phyloP scores from a whole-genome alignment of 2,329 filamentous ascomycete genomes.

The Helotiales sp. region DNA sequence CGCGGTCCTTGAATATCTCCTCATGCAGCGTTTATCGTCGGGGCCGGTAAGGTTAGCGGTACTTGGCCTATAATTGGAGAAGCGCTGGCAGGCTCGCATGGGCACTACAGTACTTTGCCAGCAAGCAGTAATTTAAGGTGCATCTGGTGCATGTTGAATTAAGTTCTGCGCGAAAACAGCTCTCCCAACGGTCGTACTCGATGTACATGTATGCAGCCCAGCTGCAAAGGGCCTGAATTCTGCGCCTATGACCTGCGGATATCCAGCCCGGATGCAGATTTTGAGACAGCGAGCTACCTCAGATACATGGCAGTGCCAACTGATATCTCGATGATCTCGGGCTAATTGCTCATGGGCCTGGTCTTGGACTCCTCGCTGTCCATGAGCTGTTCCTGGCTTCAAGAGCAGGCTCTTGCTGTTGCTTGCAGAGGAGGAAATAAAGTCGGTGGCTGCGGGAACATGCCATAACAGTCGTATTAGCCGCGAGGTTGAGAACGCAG shows the following conservation, averaged over 20 bases:
- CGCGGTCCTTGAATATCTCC: slow-evolving; percentile 7
- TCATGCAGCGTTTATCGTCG: slow-evolving; percentile 6
- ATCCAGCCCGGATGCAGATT: slow-evolving; percentile 1
- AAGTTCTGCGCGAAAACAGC: neutral
- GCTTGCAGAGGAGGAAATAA: neutral
- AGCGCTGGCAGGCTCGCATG: neutral
- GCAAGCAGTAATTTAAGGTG: neutral
- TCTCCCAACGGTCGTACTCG: neutral
- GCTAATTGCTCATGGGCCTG: too few species aligned
- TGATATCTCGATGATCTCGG: neutral
- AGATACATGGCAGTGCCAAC: neutral
- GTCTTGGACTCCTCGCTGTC: neutral
- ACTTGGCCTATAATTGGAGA: slow-evolving; percentile 20
- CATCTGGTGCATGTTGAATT: slow-evolving; percentile 1
- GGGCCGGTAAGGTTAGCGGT: slow-evolving; percentile 7
- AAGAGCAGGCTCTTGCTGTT: too few species aligned
- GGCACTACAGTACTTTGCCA: slow-evolving; percentile 1
- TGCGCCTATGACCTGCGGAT: neutral
- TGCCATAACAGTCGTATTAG: neutral
- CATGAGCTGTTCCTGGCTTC: too few species aligned
- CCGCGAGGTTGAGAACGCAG: neutral
- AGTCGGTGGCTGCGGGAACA: neutral
- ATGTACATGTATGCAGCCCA: neutral
- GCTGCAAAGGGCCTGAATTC: neutral
- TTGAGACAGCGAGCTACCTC: slow-evolving; percentile 1